Conservation (phyloP, 768 basidiomycete species). For the Phlebiopsis gigantea region DNA sequence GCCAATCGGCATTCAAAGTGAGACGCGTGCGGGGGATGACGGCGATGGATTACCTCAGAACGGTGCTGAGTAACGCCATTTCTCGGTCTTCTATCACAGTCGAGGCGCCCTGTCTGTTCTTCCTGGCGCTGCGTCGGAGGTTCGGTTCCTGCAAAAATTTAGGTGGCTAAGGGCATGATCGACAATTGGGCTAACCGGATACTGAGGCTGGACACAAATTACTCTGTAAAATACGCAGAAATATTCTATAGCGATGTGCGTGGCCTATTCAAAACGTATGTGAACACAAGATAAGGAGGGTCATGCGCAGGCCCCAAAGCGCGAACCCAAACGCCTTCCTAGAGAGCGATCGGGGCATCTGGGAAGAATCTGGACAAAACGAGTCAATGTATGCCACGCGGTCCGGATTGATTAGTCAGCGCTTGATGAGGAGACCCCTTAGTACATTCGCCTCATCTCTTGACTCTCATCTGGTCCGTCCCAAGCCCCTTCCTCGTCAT, state of each 20-base stretch:
- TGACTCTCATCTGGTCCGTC: background rate
- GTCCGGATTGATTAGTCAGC: conserved; percentile 1
- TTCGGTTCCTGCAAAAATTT: background rate
- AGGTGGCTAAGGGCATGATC: background rate
- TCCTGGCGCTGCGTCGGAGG: background rate
- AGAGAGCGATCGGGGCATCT: background rate
- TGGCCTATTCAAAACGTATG: background rate
- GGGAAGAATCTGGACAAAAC: background rate
- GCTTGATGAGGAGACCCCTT: conserved; percentile 1
- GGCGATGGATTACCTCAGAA: too few species aligned
- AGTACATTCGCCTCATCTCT: background rate
- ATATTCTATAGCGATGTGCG: background rate
- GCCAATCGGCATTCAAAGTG: too few species aligned
- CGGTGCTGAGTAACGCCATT: too few species aligned
- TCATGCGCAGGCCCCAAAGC: background rate
- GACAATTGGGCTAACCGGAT: background rate
- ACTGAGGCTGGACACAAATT: background rate
- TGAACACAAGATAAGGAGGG: background rate
- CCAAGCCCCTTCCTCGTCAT: background rate
- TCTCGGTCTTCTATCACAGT: background rate
- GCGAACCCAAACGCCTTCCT: background rate
- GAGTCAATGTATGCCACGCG: background rate
- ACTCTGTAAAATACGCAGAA: background rate
- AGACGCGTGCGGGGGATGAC: too few species aligned
- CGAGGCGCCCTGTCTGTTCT: background rate